Conservation (phyloP, 805 yeast genomes). For the Sporopachydermia quercuum region DNA sequence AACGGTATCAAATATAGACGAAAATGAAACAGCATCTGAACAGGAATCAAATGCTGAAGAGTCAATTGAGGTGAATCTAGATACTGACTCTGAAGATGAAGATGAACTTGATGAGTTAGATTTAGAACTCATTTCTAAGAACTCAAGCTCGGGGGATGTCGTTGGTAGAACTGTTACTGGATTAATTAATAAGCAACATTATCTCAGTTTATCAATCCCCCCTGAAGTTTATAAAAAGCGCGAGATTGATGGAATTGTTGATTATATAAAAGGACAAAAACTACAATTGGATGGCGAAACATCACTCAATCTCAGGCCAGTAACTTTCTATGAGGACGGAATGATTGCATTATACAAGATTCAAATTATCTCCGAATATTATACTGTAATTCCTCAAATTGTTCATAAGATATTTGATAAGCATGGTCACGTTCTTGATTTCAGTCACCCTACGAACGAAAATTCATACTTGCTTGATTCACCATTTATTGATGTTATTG, state of each 20-base stretch:
- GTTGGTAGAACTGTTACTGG: not conserved
- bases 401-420: not conserved
- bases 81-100: conserved; percentile 3
- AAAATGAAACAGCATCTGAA: conserved; percentile 2
- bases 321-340: not conserved
- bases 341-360: conserved; percentile 1
- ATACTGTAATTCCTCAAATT: not conserved
- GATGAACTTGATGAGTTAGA: not conserved
- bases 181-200: not conserved
- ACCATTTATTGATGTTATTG: not conserved
- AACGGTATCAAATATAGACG: not conserved
- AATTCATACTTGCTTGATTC: not conserved
- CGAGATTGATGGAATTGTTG: not conserved
- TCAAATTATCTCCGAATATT: not conserved
- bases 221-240: not conserved
- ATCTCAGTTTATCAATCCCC: not conserved
- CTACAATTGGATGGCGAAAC: not conserved
- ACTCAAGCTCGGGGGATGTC: not conserved
- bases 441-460: not conserved
- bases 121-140: not conserved
- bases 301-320: not conserved
- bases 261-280: not conserved
- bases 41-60: conserved; percentile 3
- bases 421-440: not conserved
- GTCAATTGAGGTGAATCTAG: conserved; percentile 2